Evolutionary conservation across 345 rosid genomes (phyloP).

Genomic region (Citrus mangshanensis): DNA sequence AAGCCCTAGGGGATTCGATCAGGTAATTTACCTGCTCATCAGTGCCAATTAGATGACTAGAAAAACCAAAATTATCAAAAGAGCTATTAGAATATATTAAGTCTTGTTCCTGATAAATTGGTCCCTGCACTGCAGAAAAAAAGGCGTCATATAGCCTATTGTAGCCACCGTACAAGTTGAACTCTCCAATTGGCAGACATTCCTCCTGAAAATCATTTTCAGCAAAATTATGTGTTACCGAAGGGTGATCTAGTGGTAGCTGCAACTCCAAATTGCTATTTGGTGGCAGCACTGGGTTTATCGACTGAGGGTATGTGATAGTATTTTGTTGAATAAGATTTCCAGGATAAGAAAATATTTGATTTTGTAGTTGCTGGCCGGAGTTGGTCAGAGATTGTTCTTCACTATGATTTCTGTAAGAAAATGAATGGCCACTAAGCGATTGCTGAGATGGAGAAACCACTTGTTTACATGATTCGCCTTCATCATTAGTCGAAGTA

Average conservation of each 20-base stretch:
- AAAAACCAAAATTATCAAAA: too few relatives aligned
- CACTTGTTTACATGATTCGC: background rate
- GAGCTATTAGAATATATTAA: background rate
- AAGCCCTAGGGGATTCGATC: too few relatives aligned
- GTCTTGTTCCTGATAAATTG: background rate
- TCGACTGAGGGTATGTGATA: background rate
- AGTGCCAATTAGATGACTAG: too few relatives aligned
- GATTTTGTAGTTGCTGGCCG: background rate
- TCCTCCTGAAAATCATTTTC: background rate
- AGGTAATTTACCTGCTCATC: too few relatives aligned
- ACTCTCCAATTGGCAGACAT: background rate
- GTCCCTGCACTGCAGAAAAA: background rate
- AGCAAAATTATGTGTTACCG: background rate
- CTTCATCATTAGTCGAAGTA: background rate
- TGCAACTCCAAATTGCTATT: background rate
- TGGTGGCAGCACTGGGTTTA: background rate
- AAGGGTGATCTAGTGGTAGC: background rate
- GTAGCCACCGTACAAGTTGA: background rate
- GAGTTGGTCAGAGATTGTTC: background rate
- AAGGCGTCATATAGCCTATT: background rate
- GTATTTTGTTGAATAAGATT: background rate
- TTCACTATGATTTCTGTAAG: background rate
- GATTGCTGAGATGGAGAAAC: background rate
- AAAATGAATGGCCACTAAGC: background rate
- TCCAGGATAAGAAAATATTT: background rate